Evolutionary conservation across 257 asterid species (phyloP).

Genomic region (Salvia splendens): DNA sequence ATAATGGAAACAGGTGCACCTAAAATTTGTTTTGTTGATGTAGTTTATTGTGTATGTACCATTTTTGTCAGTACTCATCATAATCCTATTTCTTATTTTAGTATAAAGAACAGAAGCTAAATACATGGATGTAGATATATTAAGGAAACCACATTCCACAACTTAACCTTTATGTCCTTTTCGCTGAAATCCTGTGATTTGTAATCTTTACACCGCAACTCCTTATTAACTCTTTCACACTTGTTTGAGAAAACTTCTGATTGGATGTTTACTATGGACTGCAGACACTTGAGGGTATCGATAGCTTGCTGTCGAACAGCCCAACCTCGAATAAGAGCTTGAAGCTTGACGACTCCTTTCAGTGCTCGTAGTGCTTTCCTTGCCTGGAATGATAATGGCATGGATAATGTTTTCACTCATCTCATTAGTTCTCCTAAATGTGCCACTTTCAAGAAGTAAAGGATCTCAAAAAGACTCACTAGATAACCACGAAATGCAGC

Average conservation of each 20-base stretch:
- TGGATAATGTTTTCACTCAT: neutral
- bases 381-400: constrained; percentile 47
- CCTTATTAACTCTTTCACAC: constrained; percentile 41
- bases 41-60: neutral
- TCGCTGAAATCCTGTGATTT: constrained; percentile 46
- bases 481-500: constrained; percentile 78
- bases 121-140: neutral
- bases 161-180: constrained; percentile 69
- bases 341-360: constrained; percentile 88
- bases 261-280: constrained; percentile 82
- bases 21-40: too few species aligned
- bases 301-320: constrained; percentile 86
- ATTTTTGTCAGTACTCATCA: neutral
- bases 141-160: constrained; percentile 16
- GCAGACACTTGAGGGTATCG: constrained; percentile 79
- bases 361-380: constrained; percentile 84
- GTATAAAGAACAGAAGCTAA: neutral
- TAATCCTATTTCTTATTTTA: neutral
- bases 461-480: constrained; percentile 46
- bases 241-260: constrained; percentile 74
- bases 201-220: constrained; percentile 37
- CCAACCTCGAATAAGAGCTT: constrained; percentile 94
- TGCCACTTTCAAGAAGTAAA: neutral
- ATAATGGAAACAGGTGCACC: neutral
- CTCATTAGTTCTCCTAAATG: neutral